Percentiles rank a stretch among this genome's conserved stretches.
These are phyloP conservation scores for Acidomyces sp. DNA, from an alignment of 495 filamentous ascomycete genomes.

Conservation along the genomic window DNA sequence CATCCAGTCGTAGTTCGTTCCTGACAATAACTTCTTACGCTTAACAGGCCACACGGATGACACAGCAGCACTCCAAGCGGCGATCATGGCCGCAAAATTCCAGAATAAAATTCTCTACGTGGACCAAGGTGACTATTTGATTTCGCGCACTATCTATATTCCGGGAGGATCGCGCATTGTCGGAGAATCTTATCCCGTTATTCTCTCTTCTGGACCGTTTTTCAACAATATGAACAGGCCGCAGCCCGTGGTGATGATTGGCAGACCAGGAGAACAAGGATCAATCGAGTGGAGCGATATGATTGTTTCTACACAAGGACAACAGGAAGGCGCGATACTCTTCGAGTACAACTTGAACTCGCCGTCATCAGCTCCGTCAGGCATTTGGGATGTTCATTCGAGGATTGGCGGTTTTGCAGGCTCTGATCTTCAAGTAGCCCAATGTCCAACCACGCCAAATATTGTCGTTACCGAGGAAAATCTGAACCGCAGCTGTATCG, in stretches of 20 bases:
- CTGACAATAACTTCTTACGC: too few species aligned
- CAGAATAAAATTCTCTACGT: slow-evolving; percentile 25
- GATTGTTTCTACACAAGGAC: slow-evolving; percentile 34
- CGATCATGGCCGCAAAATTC: slow-evolving; percentile 16
- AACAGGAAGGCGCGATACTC: slow-evolving; percentile 27
- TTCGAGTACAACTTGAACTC: slow-evolving; percentile 28
- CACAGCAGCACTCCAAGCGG: slow-evolving; percentile 23
- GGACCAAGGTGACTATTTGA: slow-evolving; percentile 36
- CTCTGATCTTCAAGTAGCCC: slow-evolving; percentile 35
- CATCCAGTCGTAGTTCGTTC: too few species aligned
- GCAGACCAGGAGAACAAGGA: slow-evolving; percentile 26
- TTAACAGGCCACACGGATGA: slow-evolving; percentile 27
- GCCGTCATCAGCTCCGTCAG: slow-evolving; percentile 16
- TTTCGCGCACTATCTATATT: slow-evolving; percentile 44
- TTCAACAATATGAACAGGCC: slow-evolving; percentile 26
- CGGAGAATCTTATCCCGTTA: slow-evolving; percentile 41
- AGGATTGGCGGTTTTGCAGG: slow-evolving; percentile 45
- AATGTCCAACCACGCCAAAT: slow-evolving; percentile 39
- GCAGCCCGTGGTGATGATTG: slow-evolving; percentile 31
- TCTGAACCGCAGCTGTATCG: slow-evolving; percentile 46
- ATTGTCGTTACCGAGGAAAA: slow-evolving; percentile 36
- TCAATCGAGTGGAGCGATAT: slow-evolving; percentile 28
- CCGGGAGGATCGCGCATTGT: slow-evolving; percentile 43
- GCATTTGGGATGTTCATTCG: slow-evolving; percentile 47
- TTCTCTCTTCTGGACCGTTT: slow-evolving; percentile 28